These are phyloP conservation scores for Pouteria glomerata DNA, from an alignment of 148 eudicot genomes.

Conservation along the genomic window DNA sequence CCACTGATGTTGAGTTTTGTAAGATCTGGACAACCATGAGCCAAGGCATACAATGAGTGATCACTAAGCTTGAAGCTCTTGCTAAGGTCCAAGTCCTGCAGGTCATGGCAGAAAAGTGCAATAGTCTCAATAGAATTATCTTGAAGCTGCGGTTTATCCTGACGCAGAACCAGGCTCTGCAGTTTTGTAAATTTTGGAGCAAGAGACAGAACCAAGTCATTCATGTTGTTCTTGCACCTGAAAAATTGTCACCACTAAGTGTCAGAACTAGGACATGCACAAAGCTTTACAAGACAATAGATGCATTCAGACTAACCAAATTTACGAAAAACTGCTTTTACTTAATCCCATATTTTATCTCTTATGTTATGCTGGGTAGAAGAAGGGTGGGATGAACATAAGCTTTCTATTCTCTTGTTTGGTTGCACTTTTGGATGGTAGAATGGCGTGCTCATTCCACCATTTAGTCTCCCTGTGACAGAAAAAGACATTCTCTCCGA, in stretches of 20 bases:
- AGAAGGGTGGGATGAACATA: too few relatives aligned
- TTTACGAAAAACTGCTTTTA: not conserved
- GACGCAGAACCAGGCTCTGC: conserved; percentile 62
- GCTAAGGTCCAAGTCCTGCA: conserved; percentile 84
- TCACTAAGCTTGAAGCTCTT: conserved; percentile 89
- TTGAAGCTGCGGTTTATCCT: conserved; percentile 82
- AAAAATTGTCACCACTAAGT: not conserved
- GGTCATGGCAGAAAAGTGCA: conserved; percentile 65
- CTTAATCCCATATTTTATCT: not conserved
- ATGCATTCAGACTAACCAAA: not conserved
- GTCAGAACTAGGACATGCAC: too few relatives aligned
- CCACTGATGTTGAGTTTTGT: conserved; percentile 83
- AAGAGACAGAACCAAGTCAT: conserved; percentile 64
- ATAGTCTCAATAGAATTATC: conserved; percentile 70
- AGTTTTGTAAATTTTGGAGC: conserved; percentile 74
- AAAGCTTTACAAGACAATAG: not conserved
- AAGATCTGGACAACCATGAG: conserved; percentile 79
- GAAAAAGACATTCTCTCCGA: too few relatives aligned
- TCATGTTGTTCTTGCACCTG: conserved; percentile 91
- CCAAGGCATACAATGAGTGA: conserved; percentile 70
- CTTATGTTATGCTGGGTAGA: too few relatives aligned
- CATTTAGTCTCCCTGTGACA: too few relatives aligned
- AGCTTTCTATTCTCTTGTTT: too few relatives aligned
- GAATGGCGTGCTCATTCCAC: too few relatives aligned
- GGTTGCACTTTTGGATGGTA: too few relatives aligned